phyloP scores from a whole-genome alignment of 257 asterid genomes.

The Ophiorrhiza pumila region DNA sequence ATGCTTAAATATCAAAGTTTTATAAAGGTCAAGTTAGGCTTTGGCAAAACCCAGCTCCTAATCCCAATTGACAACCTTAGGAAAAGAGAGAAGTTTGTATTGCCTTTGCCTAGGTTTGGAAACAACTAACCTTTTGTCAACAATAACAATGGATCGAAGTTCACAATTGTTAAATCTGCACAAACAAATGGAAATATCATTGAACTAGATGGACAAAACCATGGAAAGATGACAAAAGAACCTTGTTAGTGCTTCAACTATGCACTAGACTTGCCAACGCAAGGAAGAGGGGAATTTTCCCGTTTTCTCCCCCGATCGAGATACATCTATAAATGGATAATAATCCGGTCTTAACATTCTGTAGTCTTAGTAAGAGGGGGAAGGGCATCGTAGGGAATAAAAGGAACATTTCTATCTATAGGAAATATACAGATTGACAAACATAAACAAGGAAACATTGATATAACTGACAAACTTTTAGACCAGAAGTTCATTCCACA shows the following conservation, averaged over 20 bases:
- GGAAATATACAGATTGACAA: neutral
- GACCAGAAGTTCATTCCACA: neutral
- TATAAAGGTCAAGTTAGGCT: neutral
- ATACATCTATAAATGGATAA: too few relatives aligned
- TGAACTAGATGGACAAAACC: neutral
- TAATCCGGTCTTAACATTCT: too few relatives aligned
- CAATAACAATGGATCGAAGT: conserved; percentile 75
- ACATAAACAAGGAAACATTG: neutral
- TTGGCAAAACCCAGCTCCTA: neutral
- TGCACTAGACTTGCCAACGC: too few relatives aligned
- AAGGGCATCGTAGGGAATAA: neutral
- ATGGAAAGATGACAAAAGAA: neutral
- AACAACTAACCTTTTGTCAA: conserved; percentile 62
- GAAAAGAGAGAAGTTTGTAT: neutral
- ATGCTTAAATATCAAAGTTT: neutral
- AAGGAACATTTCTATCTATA: neutral
- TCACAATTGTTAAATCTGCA: conserved; percentile 87
- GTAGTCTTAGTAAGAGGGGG: too few relatives aligned
- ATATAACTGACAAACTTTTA: neutral
- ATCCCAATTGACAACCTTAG: neutral
- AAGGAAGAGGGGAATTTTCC: too few relatives aligned
- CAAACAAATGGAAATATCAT: conserved; percentile 1
- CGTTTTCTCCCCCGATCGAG: too few relatives aligned
- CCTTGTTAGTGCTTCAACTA: neutral
- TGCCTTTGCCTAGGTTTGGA: neutral